Evolutionary conservation across 305 asterid genomes (phyloP).

Genomic region (Ajuga reptans): DNA sequence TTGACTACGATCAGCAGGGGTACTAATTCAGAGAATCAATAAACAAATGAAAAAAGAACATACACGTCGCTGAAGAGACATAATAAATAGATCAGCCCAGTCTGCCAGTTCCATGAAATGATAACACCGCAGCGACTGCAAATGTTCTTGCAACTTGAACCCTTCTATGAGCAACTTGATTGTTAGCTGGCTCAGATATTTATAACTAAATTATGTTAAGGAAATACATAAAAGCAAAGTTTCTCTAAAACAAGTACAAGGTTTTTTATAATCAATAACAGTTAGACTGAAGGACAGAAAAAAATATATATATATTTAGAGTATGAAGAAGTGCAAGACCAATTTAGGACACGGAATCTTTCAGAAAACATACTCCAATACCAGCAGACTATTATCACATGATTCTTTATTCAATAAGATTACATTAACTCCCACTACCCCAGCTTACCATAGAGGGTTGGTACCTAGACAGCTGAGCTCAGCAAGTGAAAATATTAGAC

Average conservation of each 20-base stretch:
- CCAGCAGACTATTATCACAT: not conserved
- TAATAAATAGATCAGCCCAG: constrained; percentile 91
- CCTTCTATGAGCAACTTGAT: constrained; percentile 86
- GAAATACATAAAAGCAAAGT: constrained; percentile 20
- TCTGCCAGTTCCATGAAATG: constrained; percentile 96
- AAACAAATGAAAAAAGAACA: constrained; percentile 20
- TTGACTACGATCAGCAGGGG: constrained; percentile 32
- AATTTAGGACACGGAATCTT: constrained; percentile 4
- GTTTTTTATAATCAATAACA: constrained; percentile 4
- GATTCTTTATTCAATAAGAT: constrained; percentile 1
- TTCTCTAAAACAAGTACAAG: constrained; percentile 6
- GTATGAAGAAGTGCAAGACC: not conserved
- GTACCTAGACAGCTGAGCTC: constrained; percentile 15
- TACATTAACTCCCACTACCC: constrained; percentile 3
- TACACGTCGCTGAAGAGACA: constrained; percentile 80
- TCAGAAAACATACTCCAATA: constrained; percentile 13
- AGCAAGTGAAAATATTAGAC: not conserved
- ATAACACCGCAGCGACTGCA: constrained; percentile 71
- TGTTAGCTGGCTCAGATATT: constrained; percentile 73
- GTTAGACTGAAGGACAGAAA: constrained; percentile 3
- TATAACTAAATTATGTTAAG: constrained; percentile 67
- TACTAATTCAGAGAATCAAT: constrained; percentile 19
- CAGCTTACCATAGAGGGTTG: not conserved
- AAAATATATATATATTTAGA: not conserved
- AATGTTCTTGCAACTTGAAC: constrained; percentile 80